phyloP scores from a whole-genome alignment of 176 grass and related monocot genomes.

The Zea luxurians region DNA sequence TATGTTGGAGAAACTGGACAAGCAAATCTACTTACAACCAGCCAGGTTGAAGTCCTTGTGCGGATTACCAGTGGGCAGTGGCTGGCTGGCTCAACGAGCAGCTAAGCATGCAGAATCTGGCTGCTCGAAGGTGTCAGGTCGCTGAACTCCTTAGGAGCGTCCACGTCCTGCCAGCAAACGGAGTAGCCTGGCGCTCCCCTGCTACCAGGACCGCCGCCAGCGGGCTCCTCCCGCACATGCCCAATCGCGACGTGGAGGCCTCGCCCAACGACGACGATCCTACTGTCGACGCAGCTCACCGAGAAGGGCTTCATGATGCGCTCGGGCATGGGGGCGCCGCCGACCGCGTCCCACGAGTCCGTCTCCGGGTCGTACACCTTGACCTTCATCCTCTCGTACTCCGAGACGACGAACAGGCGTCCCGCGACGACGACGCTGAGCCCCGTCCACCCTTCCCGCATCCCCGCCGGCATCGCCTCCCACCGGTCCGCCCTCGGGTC shows the following conservation, averaged over 20 bases:
- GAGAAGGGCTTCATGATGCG: conserved; percentile 80
- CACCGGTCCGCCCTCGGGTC: conserved; percentile 59
- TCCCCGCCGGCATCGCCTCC: conserved; percentile 75
- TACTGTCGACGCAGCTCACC: conserved; percentile 50
- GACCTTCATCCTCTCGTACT: conserved; percentile 82
- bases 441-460: conserved; percentile 94
- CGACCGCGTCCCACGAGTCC: conserved; percentile 70
- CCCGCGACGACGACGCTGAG: conserved; percentile 52
- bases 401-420: conserved; percentile 73
- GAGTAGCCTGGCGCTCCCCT: conserved; percentile 37
- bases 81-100: neutral
- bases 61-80: neutral
- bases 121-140: conserved; percentile 81
- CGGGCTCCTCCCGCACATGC: conserved; percentile 44
- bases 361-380: conserved; percentile 68
- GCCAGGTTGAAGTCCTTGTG: too few species aligned
- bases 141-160: conserved; percentile 52
- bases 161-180: conserved; percentile 74
- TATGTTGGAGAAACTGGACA: too few species aligned
- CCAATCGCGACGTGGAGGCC: conserved; percentile 73
- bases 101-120: conserved; percentile 79
- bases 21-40: too few species aligned
- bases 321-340: conserved; percentile 62
- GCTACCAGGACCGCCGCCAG: conserved; percentile 4
- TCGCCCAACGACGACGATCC: conserved; percentile 69